phyloP scores from a whole-genome alignment of 1,139 yeast species.

The Saccharomyces hybrid region DNA sequence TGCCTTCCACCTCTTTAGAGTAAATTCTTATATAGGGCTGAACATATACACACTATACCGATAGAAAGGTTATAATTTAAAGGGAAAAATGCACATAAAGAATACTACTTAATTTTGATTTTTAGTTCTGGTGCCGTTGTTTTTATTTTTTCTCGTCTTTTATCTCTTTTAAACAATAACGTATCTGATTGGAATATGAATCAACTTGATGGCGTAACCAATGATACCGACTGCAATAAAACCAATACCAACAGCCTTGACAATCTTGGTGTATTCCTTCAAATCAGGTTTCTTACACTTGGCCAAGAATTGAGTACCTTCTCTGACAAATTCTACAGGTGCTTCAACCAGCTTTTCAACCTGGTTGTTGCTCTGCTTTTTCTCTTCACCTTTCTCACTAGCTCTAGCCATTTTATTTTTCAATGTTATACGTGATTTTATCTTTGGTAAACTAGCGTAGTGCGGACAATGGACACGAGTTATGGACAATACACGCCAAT shows the following conservation, averaged over 20 bases:
- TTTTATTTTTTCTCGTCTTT: conserved; percentile 4
- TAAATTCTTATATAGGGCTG: not conserved
- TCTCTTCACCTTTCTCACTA: conserved; percentile 12
- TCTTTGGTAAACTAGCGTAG: not conserved
- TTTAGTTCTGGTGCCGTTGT: not conserved
- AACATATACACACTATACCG: not conserved
- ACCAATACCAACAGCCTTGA: conserved; percentile 95
- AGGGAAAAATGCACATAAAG: not conserved
- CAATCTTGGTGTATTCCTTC: conserved; percentile 80
- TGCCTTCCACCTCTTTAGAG: not conserved
- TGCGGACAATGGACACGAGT: not conserved
- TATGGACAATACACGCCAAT: not conserved
- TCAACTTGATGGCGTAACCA: conserved; percentile 89
- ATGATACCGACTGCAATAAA: conserved; percentile 96
- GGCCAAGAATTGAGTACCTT: conserved; percentile 78
- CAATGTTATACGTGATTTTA: not conserved
- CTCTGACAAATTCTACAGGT: conserved; percentile 85
- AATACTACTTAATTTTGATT: not conserved
- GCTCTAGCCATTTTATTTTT: conserved; percentile 24
- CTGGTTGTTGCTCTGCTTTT: conserved; percentile 17
- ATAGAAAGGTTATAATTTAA: not conserved
- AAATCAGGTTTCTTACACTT: conserved; percentile 91
- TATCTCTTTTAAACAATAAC: conserved; percentile 61
- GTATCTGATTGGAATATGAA: conserved; percentile 96
- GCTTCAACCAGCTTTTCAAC: conserved; percentile 80